Base-by-base conservation (phyloP, 768 basidiomycete species). In the Boletus rubroflammeus region DNA sequence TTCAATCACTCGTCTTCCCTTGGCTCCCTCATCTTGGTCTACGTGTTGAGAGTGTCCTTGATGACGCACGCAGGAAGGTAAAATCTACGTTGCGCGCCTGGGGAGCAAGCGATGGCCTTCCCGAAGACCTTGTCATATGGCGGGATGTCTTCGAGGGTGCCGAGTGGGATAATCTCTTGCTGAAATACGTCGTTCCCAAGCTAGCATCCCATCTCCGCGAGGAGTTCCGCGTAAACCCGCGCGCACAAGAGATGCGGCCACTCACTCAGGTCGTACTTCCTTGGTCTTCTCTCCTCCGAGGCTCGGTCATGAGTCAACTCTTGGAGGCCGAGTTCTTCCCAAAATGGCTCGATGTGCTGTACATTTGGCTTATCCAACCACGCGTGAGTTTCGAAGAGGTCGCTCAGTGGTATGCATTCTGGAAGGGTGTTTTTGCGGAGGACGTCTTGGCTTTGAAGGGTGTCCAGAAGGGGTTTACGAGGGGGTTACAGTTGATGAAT, bases 241-340 rank as follows among this genome's bases (percentile, higher is more conserved):
- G 92, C 5, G 78, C 86, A 31, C 97, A 99, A 69, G 82, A 92
- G 62, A 88, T 98, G 85, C 77, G 76, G 23, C 90, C 94, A 0
- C 77, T 99, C 43, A 75, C 85, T 19, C 77, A 77, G 49, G 55
- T 61, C 11, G 89, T 93, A 17, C 75, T 98, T 41, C 75, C 76
- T 1, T 99, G 97, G 97, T 76, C 78, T 11, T 68, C 75, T 31
- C 76, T 91, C 51, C 76, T 98, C 34, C 86, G 90, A 8, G 71
- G 83, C 0, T 84, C 88, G 5, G 81, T 96, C 56, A 79, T 97
- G 63, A 79, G 85, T 1, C 90, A 94, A 64, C 75, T 99, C 13
- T 74, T 99, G 58, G 91, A 96, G 68, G 79, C 81, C 6, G 93
- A 93, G 63, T 96, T 98, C 76, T 98, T 98, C 80, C 91, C 93